Evolutionary conservation across 257 asterid genomes (phyloP), one percentile per base, ranked within the genome.

Genomic region (Solanum medicagineum): DNA sequence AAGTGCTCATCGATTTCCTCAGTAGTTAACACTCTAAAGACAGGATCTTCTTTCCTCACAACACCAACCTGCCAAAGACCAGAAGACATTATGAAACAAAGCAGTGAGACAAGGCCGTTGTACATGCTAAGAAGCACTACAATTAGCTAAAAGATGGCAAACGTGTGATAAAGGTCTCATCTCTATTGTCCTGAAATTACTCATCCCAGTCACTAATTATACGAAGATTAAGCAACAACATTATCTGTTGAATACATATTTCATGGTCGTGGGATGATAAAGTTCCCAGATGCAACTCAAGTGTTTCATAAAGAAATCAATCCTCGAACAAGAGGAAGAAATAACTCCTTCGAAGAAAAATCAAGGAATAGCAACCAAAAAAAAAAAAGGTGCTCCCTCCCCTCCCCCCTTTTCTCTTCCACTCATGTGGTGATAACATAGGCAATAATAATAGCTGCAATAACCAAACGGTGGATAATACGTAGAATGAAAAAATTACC

Each of bases 1-100:
- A 96, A 89, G 89, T 96, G 99, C 89, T 94, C 99, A 1, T 96
- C 99, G 40, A 96, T 94, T 92, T 94, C 98, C 84, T 96, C 99
- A 1, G 99, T 96, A 6, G 98, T 85, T 88, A 96, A 84, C 53
- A 92, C 97, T 90, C 91, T 92, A 86, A 96, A 96, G 85, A 89
- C 68, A 54, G 93, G 91, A 74, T 93, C 91, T 54, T 92, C 99
- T 90, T 92, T 89, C 90, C 90, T 90, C 93, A 96, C 98, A 81
- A 96, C 97, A 81, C 99, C 98, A 68, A 94, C 99, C 98, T 96
- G 93, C 57, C 68, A 86, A 84, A 47, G 60, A 69, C 44, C 68
- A 73, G 15, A 9, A 29, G 73, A 73, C 6, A 10, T 44, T 44
- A 59, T 8, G 54, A 2, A 8, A 17, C 5, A 26, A 40, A 32